Conservation (phyloP, 192 early-diverging fungal species). For the Backusella tuberculispora region DNA sequence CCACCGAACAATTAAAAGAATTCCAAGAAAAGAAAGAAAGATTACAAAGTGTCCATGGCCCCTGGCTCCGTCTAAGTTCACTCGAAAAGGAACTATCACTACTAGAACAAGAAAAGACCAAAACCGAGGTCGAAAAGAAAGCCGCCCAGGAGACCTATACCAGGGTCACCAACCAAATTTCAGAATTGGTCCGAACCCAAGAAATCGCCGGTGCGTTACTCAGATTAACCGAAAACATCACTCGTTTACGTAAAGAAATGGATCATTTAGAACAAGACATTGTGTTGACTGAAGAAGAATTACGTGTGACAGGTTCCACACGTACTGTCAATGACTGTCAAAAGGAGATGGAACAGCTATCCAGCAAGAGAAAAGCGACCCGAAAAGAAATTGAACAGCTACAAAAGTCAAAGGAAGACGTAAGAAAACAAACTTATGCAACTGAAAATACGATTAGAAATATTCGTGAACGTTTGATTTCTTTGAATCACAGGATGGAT, state of each 20-base stretch:
- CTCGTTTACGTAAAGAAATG: constrained; percentile 44
- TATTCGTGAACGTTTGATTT: constrained; percentile 9
- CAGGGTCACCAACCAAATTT: not conserved
- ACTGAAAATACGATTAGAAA: constrained; percentile 42
- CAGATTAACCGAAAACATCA: constrained; percentile 41
- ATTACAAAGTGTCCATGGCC: not conserved
- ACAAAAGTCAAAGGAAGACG: constrained; percentile 46
- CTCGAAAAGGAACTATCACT: not conserved
- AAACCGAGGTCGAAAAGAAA: not conserved
- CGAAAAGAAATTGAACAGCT: constrained; percentile 42
- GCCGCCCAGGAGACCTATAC: not conserved
- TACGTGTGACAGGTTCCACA: constrained; percentile 59
- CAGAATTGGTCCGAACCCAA: not conserved
- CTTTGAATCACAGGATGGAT: not conserved
- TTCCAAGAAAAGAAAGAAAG: not conserved
- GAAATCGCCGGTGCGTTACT: not conserved
- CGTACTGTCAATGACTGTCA: constrained; percentile 73
- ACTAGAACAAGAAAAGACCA: not conserved
- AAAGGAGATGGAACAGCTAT: constrained; percentile 54
- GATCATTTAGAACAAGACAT: constrained; percentile 51
- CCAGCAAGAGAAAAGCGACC: constrained; percentile 46
- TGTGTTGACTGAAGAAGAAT: constrained; percentile 46
- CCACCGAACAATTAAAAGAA: not conserved
- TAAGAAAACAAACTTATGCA: constrained; percentile 37
- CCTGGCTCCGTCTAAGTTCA: not conserved